These are phyloP conservation scores for Botrytis paeoniae DNA, from an alignment of 2,329 filamentous ascomycete species.

Conservation along the genomic window DNA sequence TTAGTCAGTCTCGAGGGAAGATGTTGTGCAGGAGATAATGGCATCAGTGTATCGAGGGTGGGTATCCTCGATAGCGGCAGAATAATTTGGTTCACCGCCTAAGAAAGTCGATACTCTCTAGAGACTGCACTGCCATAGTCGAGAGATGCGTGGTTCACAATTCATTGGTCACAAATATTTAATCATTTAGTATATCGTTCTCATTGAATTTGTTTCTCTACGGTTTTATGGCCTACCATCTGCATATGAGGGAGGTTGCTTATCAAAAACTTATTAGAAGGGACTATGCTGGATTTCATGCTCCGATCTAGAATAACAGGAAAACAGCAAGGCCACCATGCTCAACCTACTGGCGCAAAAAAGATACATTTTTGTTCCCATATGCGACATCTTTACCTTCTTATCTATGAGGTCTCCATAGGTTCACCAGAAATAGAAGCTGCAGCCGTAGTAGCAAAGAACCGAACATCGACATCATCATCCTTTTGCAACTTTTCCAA, in stretches of 20 bases:
- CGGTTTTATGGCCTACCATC: conserved; percentile 8
- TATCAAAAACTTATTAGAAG: conserved; percentile 20
- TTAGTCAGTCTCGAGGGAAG: background rate
- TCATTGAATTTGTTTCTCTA: conserved; percentile 3
- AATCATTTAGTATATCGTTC: background rate
- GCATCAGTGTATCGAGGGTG: background rate
- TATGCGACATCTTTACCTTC: conserved; percentile 33
- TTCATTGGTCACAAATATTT: background rate
- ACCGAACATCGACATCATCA: conserved; percentile 95
- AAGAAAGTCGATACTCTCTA: too few relatives aligned
- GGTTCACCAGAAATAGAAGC: conserved; percentile 49
- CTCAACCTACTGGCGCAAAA: conserved; percentile 31
- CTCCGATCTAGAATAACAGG: conserved; percentile 36
- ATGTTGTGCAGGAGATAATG: background rate
- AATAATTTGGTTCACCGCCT: conserved; percentile 10
- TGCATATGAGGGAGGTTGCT: conserved; percentile 10
- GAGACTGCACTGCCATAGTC: background rate
- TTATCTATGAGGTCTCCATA: conserved; percentile 51
- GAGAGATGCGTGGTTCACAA: background rate
- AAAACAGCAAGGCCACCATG: conserved; percentile 29
- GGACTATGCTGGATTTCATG: conserved; percentile 38
- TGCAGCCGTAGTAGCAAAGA: conserved; percentile 90
- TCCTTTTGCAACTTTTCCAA: conserved; percentile 95
- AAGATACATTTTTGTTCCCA: conserved; percentile 29
- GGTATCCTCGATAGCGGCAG: background rate